phyloP scores from a whole-genome alignment of 306 rosid genomes.

The Corylus avellana region DNA sequence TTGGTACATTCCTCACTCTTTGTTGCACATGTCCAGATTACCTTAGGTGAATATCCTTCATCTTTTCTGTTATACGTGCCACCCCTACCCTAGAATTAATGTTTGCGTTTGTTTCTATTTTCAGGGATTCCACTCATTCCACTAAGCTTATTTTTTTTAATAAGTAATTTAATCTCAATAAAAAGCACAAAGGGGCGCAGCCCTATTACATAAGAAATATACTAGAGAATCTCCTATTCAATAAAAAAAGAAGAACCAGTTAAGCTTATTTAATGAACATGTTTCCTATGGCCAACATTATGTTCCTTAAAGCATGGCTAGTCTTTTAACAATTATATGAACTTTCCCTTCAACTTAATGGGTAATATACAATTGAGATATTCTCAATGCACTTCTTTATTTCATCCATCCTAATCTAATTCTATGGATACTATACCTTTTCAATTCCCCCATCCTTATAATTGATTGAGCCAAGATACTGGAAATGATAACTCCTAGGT shows the following conservation, averaged over 20 bases:
- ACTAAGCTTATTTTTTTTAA: not conserved
- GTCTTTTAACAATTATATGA: not conserved
- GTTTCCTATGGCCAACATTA: too few species aligned
- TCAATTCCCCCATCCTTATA: not conserved
- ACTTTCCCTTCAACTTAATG: not conserved
- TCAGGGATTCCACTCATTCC: not conserved
- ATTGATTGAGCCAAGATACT: not conserved
- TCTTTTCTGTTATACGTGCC: too few species aligned
- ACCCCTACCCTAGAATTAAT: too few species aligned
- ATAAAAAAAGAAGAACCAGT: not conserved
- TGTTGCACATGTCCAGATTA: too few species aligned
- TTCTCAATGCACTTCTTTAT: not conserved
- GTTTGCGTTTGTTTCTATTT: not conserved
- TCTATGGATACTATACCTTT: not conserved
- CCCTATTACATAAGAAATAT: too few species aligned
- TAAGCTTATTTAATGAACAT: not conserved
- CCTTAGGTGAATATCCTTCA: too few species aligned
- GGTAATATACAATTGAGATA: not conserved
- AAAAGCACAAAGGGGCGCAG: too few species aligned
- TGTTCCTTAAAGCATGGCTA: not conserved
- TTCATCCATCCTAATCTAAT: not conserved
- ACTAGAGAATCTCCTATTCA: too few species aligned
- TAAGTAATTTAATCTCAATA: too few species aligned
- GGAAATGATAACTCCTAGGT: not conserved
- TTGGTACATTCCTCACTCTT: too few species aligned